A percentile compares a stretch with the other conserved stretches of the same genome.
phyloP scores from a whole-genome alignment of 495 filamentous ascomycete species.

The Pseudotulostoma volvatum region DNA sequence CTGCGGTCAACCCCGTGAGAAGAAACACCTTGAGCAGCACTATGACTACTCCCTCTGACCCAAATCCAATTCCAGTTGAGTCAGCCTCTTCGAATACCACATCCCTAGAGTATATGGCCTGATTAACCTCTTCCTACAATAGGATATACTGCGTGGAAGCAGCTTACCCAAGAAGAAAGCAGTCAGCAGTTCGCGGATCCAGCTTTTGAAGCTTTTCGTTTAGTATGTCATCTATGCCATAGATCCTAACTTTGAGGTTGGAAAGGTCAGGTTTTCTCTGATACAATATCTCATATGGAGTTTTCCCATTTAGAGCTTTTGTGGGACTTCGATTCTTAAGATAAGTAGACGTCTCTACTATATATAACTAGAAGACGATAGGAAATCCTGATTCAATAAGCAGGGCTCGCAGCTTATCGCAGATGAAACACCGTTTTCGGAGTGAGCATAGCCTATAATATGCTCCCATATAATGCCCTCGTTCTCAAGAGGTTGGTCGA shows the following conservation, averaged over 20 bases:
- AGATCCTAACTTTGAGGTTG: conserved; percentile 10
- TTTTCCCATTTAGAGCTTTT: conserved; percentile 9
- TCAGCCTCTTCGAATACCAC: background rate
- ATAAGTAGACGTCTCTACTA: conserved; percentile 9
- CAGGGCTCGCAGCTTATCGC: no score
- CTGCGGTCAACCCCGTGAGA: background rate
- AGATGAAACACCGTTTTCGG: no score
- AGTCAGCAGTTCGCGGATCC: background rate
- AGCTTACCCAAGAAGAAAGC: background rate
- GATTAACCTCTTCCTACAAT: background rate
- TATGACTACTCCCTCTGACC: background rate
- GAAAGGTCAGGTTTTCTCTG: conserved; percentile 12
- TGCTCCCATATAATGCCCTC: no score
- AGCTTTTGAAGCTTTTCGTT: background rate
- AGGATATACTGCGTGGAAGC: background rate
- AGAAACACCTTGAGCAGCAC: background rate
- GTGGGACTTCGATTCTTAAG: conserved; percentile 11
- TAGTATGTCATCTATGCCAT: background rate
- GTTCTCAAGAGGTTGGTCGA: no score
- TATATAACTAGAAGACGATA: conserved; percentile 11
- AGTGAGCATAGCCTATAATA: no score
- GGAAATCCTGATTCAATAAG: no score
- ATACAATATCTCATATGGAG: conserved; percentile 14
- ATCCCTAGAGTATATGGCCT: background rate
- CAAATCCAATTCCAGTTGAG: no score